Conservation (phyloP, 352 stramenopile species). For the Phytophthora chlamydospora region DNA sequence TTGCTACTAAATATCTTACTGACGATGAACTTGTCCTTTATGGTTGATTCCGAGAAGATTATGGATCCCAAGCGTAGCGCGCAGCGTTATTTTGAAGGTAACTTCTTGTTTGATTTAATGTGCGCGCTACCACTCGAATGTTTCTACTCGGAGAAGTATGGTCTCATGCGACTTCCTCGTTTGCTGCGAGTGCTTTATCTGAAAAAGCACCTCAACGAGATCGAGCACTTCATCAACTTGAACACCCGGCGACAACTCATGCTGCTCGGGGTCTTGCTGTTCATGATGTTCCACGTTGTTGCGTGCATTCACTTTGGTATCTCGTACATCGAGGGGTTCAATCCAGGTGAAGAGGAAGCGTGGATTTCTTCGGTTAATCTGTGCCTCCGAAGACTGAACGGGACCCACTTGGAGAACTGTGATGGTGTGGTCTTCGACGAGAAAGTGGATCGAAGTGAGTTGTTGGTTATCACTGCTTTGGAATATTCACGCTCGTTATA, state of each 20-base stretch:
- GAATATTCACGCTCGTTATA: slow-evolving; percentile 49
- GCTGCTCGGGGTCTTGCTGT: slow-evolving; percentile 37
- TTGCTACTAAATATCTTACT: slow-evolving; percentile 47
- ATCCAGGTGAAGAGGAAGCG: slow-evolving; percentile 15
- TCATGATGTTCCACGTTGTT: slow-evolving; percentile 56
- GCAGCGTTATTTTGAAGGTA: slow-evolving; percentile 36
- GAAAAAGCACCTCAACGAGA: slow-evolving; percentile 35
- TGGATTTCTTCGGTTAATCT: slow-evolving; percentile 35
- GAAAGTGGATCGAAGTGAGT: slow-evolving; percentile 15
- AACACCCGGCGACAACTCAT: slow-evolving; percentile 50
- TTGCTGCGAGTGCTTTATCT: slow-evolving; percentile 37
- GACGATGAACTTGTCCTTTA: slow-evolving; percentile 59
- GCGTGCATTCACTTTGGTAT: slow-evolving; percentile 44
- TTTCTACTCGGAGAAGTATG: slow-evolving; percentile 20
- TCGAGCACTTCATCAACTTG: slow-evolving; percentile 49
- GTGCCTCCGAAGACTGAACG: slow-evolving; percentile 19
- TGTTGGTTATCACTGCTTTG: slow-evolving; percentile 12
- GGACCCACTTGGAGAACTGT: slow-evolving; percentile 10
- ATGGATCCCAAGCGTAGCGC: slow-evolving; percentile 43
- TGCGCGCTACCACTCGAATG: slow-evolving; percentile 51
- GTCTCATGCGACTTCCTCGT: slow-evolving; percentile 41
- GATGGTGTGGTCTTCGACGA: slow-evolving; percentile 4
- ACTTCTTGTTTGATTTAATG: slow-evolving; percentile 43
- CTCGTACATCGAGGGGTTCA: slow-evolving; percentile 39
- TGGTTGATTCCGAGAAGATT: slow-evolving; percentile 56